A percentile compares a stretch with the other conserved stretches of the same genome.
Evolutionary conservation across 2,329 filamentous ascomycete species (phyloP).

Genomic region (Chaetomium strumarium): DNA sequence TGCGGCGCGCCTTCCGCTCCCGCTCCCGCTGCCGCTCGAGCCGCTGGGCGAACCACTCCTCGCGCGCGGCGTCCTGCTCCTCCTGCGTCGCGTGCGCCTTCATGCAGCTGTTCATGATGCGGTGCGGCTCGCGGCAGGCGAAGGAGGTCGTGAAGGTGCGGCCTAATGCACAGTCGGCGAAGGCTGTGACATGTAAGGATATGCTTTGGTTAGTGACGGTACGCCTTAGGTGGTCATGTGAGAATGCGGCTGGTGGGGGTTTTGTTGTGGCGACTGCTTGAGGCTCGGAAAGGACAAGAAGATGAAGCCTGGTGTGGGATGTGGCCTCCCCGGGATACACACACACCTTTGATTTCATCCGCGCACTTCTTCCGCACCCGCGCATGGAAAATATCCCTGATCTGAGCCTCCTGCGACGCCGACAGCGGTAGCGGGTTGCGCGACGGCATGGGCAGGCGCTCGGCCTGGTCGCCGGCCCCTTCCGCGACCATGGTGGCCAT

Average conservation of each 20-base stretch:
- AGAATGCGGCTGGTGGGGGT: not conserved
- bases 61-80: slow-evolving; percentile 80
- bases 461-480: slow-evolving; percentile 15
- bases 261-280: too few species aligned
- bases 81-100: slow-evolving; percentile 73
- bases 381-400: slow-evolving; percentile 74
- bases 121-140: slow-evolving; percentile 72
- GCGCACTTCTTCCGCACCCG: slow-evolving; percentile 71
- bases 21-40: slow-evolving; percentile 63
- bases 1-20: slow-evolving; percentile 56
- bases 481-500: slow-evolving; percentile 38
- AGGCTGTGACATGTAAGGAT: slow-evolving; percentile 50
- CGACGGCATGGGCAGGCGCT: slow-evolving; percentile 45
- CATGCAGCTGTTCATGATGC: slow-evolving; percentile 94
- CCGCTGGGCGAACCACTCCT: slow-evolving; percentile 84
- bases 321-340: too few species aligned
- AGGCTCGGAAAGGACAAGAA: too few species aligned
- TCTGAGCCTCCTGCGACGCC: slow-evolving; percentile 73
- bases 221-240: not conserved
- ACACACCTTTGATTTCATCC: slow-evolving; percentile 67
- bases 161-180: slow-evolving; percentile 81
- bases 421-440: slow-evolving; percentile 80
- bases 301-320: too few species aligned
- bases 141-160: slow-evolving; percentile 86
- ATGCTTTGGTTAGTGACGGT: not conserved